Base-by-base conservation (phyloP, 208 protist species). In the Kentomonas sorsogonicus region DNA sequence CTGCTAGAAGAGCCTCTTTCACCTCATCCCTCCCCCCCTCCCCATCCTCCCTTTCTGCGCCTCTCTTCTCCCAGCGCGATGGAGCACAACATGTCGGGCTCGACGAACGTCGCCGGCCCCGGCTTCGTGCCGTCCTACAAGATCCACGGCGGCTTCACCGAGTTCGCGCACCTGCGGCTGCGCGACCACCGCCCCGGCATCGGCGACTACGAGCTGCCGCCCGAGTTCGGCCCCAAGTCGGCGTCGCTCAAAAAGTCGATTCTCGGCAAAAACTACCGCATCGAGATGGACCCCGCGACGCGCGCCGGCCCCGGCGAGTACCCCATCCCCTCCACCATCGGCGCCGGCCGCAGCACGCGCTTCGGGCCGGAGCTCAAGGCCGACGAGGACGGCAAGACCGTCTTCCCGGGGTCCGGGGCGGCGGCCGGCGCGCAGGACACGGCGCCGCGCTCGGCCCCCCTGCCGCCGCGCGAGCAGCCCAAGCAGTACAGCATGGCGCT, bases 401-500 rank as follows among this genome's bases (percentile, higher is more conserved):
- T n/a, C n/a, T n/a, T n/a, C n/a, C 41, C 43, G 1, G 18, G 27
- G 2, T 15, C 29, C 18, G 23, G 29, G 11, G 20, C 50, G 22
- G 41, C 53, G 0, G 13, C 39, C 20, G 34, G 18, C 10, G 36
- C 53, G 0, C 50, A 43, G 3, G n/a, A 10, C 36, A 3, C 41
- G 33, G 53, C 34, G 30, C 31, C 18, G 33, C 36, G 27, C 45
- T 30, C 44, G 50, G 48, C 43, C 29, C 2, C 2, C 31, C 38
- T 7, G 30, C 52, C 38, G 18, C 26, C 25, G 41, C 18, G 23
- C 39, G 31, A 30, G 20, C 41, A 67, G 15, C 69, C 79, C 33
- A 91, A 87, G 65, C 74, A 86, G 62, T 84, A 87, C 69, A 87
- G 74, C 63, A 77, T 87, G 69, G 78, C 82, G 9, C 63, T 82